phyloP scores from a whole-genome alignment of 805 yeast genomes.

The Torulaspora franciscae region DNA sequence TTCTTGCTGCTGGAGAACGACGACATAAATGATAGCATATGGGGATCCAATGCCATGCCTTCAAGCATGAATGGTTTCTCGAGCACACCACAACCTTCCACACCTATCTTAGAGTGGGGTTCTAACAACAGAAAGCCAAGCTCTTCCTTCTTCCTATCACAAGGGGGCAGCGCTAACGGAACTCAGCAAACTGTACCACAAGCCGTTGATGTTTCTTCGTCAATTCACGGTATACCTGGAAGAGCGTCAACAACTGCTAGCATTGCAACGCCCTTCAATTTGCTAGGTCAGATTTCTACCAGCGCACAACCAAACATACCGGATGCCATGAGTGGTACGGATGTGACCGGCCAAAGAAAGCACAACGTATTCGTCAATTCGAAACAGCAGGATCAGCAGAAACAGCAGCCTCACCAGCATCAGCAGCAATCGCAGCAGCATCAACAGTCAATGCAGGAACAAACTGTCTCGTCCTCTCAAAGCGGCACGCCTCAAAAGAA shows the following conservation, averaged over 20 bases:
- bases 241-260: slow-evolving; percentile 13
- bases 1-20: slow-evolving; percentile 40
- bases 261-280: slow-evolving; percentile 37
- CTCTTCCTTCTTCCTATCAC: slow-evolving; percentile 25
- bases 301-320: slow-evolving; percentile 26
- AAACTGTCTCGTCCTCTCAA: slow-evolving; percentile 10
- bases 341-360: slow-evolving; percentile 10
- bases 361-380: slow-evolving; percentile 7
- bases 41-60: slow-evolving; percentile 34
- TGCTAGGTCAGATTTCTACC: slow-evolving; percentile 15
- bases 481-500: slow-evolving; percentile 20
- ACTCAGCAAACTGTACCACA: slow-evolving; percentile 6
- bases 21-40: slow-evolving; percentile 34
- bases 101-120: slow-evolving; percentile 34
- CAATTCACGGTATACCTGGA: slow-evolving; percentile 11
- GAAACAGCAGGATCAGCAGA: slow-evolving; percentile 9
- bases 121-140: slow-evolving; percentile 25
- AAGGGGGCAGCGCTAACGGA: slow-evolving; percentile 8
- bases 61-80: slow-evolving; percentile 31
- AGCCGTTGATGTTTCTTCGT: slow-evolving; percentile 11
- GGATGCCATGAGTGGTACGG: slow-evolving; percentile 11
- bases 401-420: slow-evolving; percentile 36
- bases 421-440: slow-evolving; percentile 13
- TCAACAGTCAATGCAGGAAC: slow-evolving; percentile 14
- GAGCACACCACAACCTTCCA: slow-evolving; percentile 28